Conservation (phyloP, 2,329 filamentous ascomycete genomes). For the Ophiobolus disseminans region DNA sequence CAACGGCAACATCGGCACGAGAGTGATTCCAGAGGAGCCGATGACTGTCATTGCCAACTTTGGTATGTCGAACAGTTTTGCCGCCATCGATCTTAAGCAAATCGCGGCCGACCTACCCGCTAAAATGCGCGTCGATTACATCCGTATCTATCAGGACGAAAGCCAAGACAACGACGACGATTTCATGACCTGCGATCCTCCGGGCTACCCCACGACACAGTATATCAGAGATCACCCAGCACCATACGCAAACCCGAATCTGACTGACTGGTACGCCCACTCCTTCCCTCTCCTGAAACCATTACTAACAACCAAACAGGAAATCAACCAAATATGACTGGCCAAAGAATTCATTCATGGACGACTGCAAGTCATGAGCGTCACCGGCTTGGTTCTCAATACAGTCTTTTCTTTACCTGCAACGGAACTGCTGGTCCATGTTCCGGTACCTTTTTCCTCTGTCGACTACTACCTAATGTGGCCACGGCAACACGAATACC, state of each 20-base stretch:
- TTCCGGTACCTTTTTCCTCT: conserved; percentile 23
- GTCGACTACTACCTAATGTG: conserved; percentile 34
- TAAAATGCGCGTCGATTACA: conserved; percentile 72
- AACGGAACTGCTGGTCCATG: conserved; percentile 24
- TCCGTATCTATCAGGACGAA: conserved; percentile 73
- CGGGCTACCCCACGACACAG: conserved; percentile 69
- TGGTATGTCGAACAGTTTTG: conserved; percentile 73
- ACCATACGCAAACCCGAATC: conserved; percentile 69
- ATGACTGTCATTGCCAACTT: conserved; percentile 73
- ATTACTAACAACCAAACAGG: conserved; percentile 40
- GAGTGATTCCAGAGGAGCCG: conserved; percentile 70
- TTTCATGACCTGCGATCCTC: conserved; percentile 70
- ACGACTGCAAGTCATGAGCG: conserved; percentile 57
- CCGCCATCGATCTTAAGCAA: conserved; percentile 65
- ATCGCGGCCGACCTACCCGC: conserved; percentile 64
- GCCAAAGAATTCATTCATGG: conserved; percentile 68
- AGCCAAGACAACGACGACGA: conserved; percentile 52
- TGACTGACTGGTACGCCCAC: conserved; percentile 65
- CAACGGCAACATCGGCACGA: conserved; percentile 73
- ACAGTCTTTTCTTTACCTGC: conserved; percentile 11
- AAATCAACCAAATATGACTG: conserved; percentile 61
- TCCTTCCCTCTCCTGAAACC: not conserved
- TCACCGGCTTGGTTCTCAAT: not conserved
- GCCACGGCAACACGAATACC: conserved; percentile 39
- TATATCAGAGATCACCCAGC: conserved; percentile 70